A percentile compares a stretch with the other conserved stretches of the same genome.
These are phyloP conservation scores for Suillus subluteus DNA, from an alignment of 768 basidiomycete genomes.

Conservation along the genomic window DNA sequence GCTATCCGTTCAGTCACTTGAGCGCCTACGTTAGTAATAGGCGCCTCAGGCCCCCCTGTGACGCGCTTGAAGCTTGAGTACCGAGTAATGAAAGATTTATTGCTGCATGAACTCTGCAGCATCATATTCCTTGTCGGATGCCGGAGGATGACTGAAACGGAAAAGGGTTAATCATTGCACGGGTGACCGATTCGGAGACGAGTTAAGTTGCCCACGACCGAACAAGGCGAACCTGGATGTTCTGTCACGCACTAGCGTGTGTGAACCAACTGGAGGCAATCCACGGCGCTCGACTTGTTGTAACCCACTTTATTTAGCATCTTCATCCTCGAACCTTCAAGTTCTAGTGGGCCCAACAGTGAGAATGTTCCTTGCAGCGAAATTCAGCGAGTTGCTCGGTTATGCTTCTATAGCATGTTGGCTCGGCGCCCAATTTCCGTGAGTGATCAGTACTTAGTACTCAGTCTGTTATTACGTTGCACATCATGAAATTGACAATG, in stretches of 20 bases:
- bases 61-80: neutral
- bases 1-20: neutral
- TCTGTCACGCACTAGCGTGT: conserved; percentile 5
- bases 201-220: neutral
- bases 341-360: neutral
- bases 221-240: neutral
- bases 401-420: conserved; percentile 76
- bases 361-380: conserved; percentile 27
- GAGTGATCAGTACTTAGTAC: conserved; percentile 38
- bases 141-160: neutral
- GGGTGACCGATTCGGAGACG: neutral
- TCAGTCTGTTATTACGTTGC: conserved; percentile 10
- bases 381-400: conserved; percentile 67
- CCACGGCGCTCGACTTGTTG: conserved; percentile 17
- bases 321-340: neutral
- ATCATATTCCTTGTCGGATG: neutral
- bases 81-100: neutral
- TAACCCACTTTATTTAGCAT: neutral
- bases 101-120: neutral
- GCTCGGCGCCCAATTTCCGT: conserved; percentile 91
- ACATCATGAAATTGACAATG: conserved; percentile 10
- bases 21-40: neutral
- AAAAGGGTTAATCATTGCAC: neutral
- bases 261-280: conserved; percentile 24
- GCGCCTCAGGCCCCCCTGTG: neutral